Percentiles rank a stretch among this genome's conserved stretches.
Evolutionary conservation across 192 early-diverging fungal species (phyloP).

Genomic region (Entomortierella chlamydospora): DNA sequence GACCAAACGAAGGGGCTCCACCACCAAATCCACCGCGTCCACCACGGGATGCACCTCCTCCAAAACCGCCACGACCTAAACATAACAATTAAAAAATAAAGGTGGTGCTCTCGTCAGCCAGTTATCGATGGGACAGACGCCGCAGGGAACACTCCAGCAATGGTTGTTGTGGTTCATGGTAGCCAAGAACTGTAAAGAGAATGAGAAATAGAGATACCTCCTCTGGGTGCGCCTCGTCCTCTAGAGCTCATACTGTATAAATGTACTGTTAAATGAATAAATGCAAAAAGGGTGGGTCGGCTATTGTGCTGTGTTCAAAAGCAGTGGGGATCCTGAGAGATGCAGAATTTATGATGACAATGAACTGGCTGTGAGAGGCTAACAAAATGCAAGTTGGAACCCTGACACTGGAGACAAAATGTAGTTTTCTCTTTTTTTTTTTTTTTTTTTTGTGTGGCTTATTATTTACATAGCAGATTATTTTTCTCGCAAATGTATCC

Average conservation of each 20-base stretch:
- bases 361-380: background rate
- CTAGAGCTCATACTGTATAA: constrained; percentile 47
- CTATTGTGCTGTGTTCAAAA: background rate
- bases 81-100: background rate
- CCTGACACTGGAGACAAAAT: too few species aligned
- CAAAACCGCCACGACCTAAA: constrained; percentile 50
- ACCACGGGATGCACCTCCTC: constrained; percentile 58
- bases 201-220: constrained; percentile 23
- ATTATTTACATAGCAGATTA: too few species aligned
- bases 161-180: background rate
- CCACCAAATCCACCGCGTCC: constrained; percentile 65
- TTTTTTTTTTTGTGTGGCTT: too few species aligned
- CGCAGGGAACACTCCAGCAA: too few species aligned
- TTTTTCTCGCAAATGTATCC: too few species aligned
- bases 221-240: constrained; percentile 46
- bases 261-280: constrained; percentile 6
- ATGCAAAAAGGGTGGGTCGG: background rate
- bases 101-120: background rate
- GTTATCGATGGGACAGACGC: too few species aligned
- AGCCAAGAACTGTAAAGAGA: background rate
- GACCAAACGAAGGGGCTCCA: constrained; percentile 69
- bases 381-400: background rate
- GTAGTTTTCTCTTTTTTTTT: too few species aligned
- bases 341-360: too few species aligned
- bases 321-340: background rate